These are phyloP conservation scores for Quercus rubra DNA, from an alignment of 306 rosid species.

Conservation along the genomic window DNA sequence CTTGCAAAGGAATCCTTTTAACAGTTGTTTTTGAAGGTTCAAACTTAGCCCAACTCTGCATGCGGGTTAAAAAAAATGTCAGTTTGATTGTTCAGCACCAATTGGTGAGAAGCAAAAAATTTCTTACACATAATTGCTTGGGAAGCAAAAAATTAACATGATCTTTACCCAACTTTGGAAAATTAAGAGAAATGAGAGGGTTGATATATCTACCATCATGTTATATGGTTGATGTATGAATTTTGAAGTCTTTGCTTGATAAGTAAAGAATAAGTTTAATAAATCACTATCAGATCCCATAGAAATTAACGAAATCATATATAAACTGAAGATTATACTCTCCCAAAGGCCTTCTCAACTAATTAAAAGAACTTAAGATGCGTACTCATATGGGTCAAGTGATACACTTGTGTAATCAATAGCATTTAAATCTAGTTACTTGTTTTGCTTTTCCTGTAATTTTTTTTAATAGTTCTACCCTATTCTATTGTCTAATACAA, in stretches of 20 bases:
- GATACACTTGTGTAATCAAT: no score
- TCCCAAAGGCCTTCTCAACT: not conserved
- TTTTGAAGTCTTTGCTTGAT: not conserved
- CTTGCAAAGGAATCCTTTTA: conserved; percentile 68
- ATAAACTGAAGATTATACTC: not conserved
- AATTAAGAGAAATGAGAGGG: not conserved
- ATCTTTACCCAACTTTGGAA: not conserved
- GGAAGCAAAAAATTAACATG: no score
- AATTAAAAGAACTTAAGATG: not conserved
- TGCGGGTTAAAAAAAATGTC: not conserved
- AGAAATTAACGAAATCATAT: not conserved
- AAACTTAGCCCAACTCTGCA: conserved; percentile 74
- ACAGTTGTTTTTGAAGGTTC: conserved; percentile 83
- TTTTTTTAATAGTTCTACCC: no score
- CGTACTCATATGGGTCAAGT: no score
- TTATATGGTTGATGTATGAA: not conserved
- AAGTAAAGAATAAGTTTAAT: not conserved
- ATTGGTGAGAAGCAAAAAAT: not conserved
- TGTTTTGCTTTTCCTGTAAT: no score
- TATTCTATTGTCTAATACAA: not conserved
- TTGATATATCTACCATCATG: not conserved
- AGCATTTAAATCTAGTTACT: no score
- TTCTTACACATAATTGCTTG: not conserved
- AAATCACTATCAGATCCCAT: not conserved
- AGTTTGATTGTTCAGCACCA: not conserved